Percentiles rank a stretch among this genome's conserved stretches.
Evolutionary conservation across 169 alveolate species (phyloP).

Genomic region (Eimeria maxima): DNA sequence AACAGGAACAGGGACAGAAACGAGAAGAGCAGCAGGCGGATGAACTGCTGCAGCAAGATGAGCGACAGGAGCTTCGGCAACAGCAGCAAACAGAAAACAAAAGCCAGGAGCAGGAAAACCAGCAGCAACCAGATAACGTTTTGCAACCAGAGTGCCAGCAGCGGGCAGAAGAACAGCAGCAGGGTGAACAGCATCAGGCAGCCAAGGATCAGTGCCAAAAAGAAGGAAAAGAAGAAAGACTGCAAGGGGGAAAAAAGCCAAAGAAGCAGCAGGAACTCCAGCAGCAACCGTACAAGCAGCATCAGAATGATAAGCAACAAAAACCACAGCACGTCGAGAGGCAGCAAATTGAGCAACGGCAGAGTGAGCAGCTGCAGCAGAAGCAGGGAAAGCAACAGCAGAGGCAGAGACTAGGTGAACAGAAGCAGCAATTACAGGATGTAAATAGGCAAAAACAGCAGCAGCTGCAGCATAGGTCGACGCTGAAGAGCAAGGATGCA

Average conservation of each 20-base stretch:
- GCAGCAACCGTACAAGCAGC: neutral
- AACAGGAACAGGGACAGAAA: neutral
- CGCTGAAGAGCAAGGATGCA: neutral
- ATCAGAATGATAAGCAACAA: neutral
- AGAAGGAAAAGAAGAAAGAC: no score
- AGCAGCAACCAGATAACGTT: neutral
- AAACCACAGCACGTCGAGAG: neutral
- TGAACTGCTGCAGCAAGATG: neutral
- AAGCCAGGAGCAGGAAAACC: neutral
- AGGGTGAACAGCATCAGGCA: neutral
- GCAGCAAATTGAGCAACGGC: conserved; percentile 6
- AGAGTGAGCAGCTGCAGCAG: neutral
- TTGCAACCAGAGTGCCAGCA: neutral
- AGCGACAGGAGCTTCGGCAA: neutral
- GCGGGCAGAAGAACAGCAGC: neutral
- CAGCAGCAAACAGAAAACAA: neutral
- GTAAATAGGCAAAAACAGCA: neutral
- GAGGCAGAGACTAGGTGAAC: neutral
- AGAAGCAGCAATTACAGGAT: neutral
- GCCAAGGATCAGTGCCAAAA: no score
- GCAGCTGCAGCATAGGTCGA: neutral
- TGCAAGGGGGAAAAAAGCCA: no score
- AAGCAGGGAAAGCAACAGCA: neutral
- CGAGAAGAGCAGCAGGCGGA: neutral
- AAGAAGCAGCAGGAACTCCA: neutral